Evolutionary conservation across 176 grass and related monocot species (phyloP).

Genomic region (Dendrocalamus sinicus): DNA sequence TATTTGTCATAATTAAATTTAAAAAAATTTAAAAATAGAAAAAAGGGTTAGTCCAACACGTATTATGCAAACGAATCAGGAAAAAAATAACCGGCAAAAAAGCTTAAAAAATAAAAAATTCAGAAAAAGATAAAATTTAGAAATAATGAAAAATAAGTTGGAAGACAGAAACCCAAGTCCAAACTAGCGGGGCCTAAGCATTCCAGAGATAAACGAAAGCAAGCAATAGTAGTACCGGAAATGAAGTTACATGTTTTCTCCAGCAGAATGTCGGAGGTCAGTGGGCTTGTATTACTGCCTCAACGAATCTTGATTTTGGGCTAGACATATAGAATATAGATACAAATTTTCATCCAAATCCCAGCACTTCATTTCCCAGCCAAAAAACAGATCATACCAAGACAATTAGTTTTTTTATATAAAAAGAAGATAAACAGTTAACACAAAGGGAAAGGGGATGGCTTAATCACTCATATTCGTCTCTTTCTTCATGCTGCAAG

Average conservation of each 20-base stretch:
- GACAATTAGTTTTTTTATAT: not conserved
- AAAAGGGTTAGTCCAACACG: no score
- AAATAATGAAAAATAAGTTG: no score
- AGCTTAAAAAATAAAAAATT: no score
- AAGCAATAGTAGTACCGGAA: not conserved
- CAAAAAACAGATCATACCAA: not conserved
- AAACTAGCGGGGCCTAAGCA: no score
- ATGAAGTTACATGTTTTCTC: not conserved
- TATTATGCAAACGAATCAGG: no score
- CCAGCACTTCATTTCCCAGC: no score
- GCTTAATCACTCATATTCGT: conserved; percentile 72
- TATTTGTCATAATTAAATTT: no score
- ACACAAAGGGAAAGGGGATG: no score
- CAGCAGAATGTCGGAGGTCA: not conserved
- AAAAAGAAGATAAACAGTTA: not conserved
- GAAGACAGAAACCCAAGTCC: no score
- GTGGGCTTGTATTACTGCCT: not conserved
- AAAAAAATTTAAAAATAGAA: no score
- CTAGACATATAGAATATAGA: not conserved
- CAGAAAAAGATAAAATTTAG: no score
- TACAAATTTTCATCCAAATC: not conserved
- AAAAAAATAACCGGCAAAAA: no score
- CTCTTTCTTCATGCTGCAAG: conserved; percentile 68
- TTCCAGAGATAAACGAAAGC: not conserved
- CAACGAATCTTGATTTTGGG: not conserved